Conservation (phyloP, 345 rosid species). For the Citrus reticulata region DNA sequence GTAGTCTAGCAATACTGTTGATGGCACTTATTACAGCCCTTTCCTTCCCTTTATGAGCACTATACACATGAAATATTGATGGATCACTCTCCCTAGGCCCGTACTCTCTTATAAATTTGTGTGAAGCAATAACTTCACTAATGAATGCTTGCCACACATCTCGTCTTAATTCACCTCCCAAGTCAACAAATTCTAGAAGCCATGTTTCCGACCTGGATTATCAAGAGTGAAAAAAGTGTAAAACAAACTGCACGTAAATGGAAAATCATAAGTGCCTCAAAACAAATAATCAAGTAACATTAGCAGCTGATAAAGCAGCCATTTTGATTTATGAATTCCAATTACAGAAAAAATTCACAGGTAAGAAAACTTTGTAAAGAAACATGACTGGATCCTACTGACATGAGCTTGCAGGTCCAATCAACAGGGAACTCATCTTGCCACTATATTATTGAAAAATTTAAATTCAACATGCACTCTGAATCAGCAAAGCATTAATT, state of each 20-base stretch:
- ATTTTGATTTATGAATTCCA: not conserved
- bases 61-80: constrained; percentile 60
- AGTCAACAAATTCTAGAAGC: constrained; percentile 93
- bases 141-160: constrained; percentile 93
- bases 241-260: not conserved
- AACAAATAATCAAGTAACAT: not conserved
- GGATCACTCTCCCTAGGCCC: constrained; percentile 68
- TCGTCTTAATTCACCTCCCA: constrained; percentile 93
- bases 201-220: constrained; percentile 60
- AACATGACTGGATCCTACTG: not conserved
- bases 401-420: not conserved
- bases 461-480: not conserved
- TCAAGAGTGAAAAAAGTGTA: not conserved
- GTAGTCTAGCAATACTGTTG: constrained; percentile 82
- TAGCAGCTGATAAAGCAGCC: not conserved
- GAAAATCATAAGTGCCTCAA: not conserved
- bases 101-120: constrained; percentile 67
- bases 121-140: constrained; percentile 72
- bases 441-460: not conserved
- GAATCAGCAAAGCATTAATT: not conserved
- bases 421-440: not conserved
- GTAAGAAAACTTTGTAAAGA: not conserved
- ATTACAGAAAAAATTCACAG: not conserved
- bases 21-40: constrained; percentile 61
- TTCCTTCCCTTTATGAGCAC: constrained; percentile 81